Evolutionary conservation across 2,329 filamentous ascomycete genomes (phyloP).

Genomic region (Xylaria sp.): DNA sequence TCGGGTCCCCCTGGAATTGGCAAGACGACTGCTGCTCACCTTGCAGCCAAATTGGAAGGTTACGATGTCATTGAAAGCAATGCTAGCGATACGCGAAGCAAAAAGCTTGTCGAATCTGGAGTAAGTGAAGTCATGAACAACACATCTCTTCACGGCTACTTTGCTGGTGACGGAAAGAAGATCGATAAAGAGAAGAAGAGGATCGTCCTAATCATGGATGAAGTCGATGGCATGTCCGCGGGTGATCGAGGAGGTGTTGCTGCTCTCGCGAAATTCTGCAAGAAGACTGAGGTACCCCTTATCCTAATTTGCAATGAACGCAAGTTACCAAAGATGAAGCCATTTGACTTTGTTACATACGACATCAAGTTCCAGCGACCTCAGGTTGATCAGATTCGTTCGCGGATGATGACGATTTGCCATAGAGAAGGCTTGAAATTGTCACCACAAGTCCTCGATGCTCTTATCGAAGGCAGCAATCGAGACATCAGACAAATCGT

Average conservation of each 20-base stretch:
- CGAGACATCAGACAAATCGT: conserved; percentile 98
- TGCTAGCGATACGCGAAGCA: conserved; percentile 94
- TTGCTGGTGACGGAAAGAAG: conserved; percentile 82
- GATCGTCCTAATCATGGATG: conserved; percentile 96
- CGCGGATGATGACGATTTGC: conserved; percentile 93
- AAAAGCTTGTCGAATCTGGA: conserved; percentile 90
- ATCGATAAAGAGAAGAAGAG: conserved; percentile 88
- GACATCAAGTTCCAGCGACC: conserved; percentile 90
- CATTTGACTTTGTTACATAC: conserved; percentile 86
- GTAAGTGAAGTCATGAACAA: conserved; percentile 93
- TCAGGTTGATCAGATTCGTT: conserved; percentile 89
- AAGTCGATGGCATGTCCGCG: conserved; percentile 98
- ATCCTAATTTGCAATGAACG: conserved; percentile 99
- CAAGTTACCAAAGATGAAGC: conserved; percentile 94
- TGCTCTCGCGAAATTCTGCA: conserved; percentile 92
- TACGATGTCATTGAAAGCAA: conserved; percentile 96
- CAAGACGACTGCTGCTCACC: conserved; percentile 95
- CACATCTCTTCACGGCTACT: conserved; percentile 90
- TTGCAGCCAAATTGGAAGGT: conserved; percentile 91
- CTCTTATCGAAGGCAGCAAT: conserved; percentile 92
- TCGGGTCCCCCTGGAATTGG: conserved; percentile 96
- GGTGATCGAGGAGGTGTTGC: conserved; percentile 96
- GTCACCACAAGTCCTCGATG: conserved; percentile 83
- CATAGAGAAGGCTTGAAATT: conserved; percentile 91
- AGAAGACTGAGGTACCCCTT: conserved; percentile 92